Conservation (phyloP, 2,329 filamentous ascomycete species). For the Nemania sp. region DNA sequence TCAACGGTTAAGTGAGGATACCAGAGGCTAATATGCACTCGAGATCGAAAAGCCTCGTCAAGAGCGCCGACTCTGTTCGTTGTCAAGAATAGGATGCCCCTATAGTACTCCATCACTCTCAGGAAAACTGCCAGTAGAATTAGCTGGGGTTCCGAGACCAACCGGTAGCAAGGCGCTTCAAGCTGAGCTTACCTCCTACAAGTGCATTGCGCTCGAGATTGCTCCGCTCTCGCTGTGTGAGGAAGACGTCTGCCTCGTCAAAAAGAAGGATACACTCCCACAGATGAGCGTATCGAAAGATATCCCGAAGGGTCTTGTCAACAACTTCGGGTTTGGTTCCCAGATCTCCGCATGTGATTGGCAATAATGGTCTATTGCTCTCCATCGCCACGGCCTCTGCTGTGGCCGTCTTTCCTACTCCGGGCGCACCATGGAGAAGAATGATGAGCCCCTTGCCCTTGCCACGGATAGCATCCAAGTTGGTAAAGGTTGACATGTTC, state of each 20-base stretch:
- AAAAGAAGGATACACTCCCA: slow-evolving; percentile 1
- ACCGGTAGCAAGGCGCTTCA: neutral
- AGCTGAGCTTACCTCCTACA: neutral
- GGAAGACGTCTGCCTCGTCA: slow-evolving; percentile 5
- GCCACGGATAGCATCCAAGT: no score
- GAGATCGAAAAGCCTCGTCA: slow-evolving; percentile 47
- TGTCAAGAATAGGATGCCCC: slow-evolving; percentile 45
- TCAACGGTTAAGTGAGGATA: slow-evolving; percentile 34
- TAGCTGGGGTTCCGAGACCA: no score
- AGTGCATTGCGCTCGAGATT: slow-evolving; percentile 2
- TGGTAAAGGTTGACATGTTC: no score
- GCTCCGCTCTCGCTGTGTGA: slow-evolving; percentile 4
- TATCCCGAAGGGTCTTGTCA: neutral
- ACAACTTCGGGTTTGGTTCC: neutral
- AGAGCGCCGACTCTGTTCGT: slow-evolving; percentile 47
- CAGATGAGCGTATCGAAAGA: slow-evolving; percentile 4
- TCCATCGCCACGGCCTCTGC: slow-evolving; percentile 2
- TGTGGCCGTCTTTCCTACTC: slow-evolving; percentile 19
- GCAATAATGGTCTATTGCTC: neutral
- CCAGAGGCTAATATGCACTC: slow-evolving; percentile 44
- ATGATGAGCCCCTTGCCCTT: slow-evolving; percentile 19
- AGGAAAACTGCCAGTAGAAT: neutral
- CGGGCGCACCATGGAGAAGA: slow-evolving; percentile 20
- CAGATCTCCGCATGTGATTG: neutral
- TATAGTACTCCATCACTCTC: slow-evolving; percentile 42